These are phyloP conservation scores for Quercus dentata DNA, from an alignment of 306 rosid species.

Conservation along the genomic window DNA sequence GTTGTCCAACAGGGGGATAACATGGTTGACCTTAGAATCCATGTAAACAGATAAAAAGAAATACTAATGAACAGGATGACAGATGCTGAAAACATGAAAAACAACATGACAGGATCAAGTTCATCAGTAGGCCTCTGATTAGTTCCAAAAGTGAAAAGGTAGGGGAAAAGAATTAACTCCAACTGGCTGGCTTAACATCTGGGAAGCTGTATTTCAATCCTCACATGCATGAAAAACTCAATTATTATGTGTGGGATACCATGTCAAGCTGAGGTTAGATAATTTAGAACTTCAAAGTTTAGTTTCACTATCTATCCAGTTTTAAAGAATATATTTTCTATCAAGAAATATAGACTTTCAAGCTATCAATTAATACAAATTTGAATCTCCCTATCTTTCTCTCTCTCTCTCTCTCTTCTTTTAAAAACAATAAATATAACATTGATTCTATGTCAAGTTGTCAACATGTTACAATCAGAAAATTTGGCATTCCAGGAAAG, in stretches of 20 bases:
- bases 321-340: background rate
- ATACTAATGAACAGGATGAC: too few relatives aligned
- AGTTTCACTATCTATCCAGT: background rate
- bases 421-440: background rate
- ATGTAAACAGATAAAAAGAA: background rate
- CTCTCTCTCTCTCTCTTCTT: background rate
- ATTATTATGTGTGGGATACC: background rate
- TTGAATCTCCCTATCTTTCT: background rate
- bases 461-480: constrained; percentile 8
- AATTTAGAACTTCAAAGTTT: background rate
- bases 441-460: background rate
- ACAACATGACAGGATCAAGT: background rate
- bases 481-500: constrained; percentile 24
- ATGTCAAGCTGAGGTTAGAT: background rate
- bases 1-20: background rate
- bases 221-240: background rate
- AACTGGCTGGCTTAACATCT: background rate
- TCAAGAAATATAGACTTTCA: background rate
- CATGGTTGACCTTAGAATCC: background rate
- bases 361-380: background rate
- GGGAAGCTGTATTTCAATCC: background rate
- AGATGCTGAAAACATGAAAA: too few relatives aligned
- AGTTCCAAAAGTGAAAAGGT: background rate
- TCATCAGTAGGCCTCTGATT: background rate
- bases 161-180: background rate